Evolutionary conservation across 306 rosid species (phyloP), one percentile per base, ranked within the genome.

Genomic region (Glycine soja): DNA sequence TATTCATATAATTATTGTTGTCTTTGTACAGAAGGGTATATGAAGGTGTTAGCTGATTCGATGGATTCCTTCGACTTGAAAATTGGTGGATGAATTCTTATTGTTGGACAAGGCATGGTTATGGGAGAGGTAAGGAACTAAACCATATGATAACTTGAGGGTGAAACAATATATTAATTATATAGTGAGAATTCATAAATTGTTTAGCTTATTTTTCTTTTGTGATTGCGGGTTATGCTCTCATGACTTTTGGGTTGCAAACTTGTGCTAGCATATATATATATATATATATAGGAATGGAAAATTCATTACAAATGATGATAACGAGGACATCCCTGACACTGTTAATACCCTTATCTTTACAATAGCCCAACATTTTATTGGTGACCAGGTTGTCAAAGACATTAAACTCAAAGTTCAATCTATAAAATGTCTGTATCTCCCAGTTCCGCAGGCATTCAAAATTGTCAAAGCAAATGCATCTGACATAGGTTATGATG

Each of bases 11-110:
- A 13, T 75, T 52, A 24, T 24, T 24, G 6, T 34, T 75, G 51
- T 67, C 42, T 81, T 84, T 11, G 34, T 11, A 6, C 8, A 56
- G 15, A 83, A 78, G 76, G 76, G 79, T 72, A 24, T 36, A 1
- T 63, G 45, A 63, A 78, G 69, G 74, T 52, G 75, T 24, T 24
- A 24, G 30, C 30, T 24, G 30, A 24, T 24, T 34, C 38, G 38
- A 34, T 34, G 38, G 38, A 34, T 34, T 24, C 30, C 30, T 24
- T 24, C 10, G 56, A 18, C 66, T 78, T 88, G 82, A 90, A 79
- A 88, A 74, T 43, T 46, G 54, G 15, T 42, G 68, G 40, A 46
- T 45, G 40, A 11, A 32, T 38, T 57, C n/a, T 14, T 12, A 11
- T 54, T 34, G 2, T 1, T 50, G 19, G 42, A 10, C 48, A 4